Evolutionary conservation across 192 early-diverging fungal species (phyloP), one percentile per base, ranked within the genome.

Genomic region (Dissophora globulifera): DNA sequence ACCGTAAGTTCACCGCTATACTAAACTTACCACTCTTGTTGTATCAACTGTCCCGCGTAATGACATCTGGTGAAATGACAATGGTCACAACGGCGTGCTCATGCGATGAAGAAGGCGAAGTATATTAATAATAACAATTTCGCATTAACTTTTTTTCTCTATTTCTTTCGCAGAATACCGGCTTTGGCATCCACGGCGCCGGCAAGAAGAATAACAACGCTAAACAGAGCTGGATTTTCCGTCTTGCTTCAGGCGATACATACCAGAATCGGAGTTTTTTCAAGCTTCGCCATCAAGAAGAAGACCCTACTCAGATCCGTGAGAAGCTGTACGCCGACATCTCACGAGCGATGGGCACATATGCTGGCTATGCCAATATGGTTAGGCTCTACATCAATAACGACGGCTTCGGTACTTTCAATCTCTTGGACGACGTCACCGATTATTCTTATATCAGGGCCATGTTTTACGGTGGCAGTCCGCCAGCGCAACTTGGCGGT

Each of bases 151-250:
- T n/a, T n/a, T n/a, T n/a, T n/a, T n/a, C n/a, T 42, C 55, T 41
- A 3, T 26, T 12, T n/a, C 40, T 59, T 26, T 41, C 26, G 33
- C 46, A 82, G 81, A 69, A 69, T 17, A 64, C 69, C 23, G n/a
- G 22, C 22, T 84, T 84, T 20, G 80, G 83, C 76, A 68, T 84
- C 43, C 83, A 84, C 53, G 67, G 68, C 16, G 59, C 79, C 23
- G 83, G 83, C 46, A 79, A 79, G 52, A 81, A 81, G 61, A 81
- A 81, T 10, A 84, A 84, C 59, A 79, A 84, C 35, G 78, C 83
- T 55, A 84, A 84, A 59, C 83, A 84, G 43, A 79, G 71, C 47
- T 84, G 83, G 83, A 58, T 57, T 13, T 84, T 78, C 78, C 29
- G 31, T 29, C 68, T 81, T n/a, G 23, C 61, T 22, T 29, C 17